Percentiles rank a stretch among this genome's conserved stretches.
phyloP scores from a whole-genome alignment of 495 filamentous ascomycete species.

The Aspergillus wentii region DNA sequence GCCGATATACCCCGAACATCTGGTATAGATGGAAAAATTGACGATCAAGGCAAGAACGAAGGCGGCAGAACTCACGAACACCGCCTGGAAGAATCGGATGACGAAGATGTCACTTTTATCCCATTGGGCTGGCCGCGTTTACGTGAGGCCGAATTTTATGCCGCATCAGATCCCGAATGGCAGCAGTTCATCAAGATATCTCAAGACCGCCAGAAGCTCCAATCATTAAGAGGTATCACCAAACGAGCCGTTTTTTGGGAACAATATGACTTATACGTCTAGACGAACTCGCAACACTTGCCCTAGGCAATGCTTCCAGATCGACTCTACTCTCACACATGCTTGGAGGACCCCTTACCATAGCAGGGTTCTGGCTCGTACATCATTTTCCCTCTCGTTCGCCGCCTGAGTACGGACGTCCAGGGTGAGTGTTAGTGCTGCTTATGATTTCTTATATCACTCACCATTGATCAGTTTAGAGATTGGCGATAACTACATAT shows the following conservation, averaged over 20 bases:
- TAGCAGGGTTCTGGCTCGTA: constrained; percentile 54
- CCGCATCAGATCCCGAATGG: constrained; percentile 66
- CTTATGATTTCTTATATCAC: not conserved
- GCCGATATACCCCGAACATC: constrained; percentile 8
- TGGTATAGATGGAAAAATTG: constrained; percentile 1
- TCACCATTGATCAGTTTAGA: constrained; percentile 40
- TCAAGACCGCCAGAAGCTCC: constrained; percentile 41
- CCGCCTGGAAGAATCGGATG: constrained; percentile 20
- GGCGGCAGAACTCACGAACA: constrained; percentile 11
- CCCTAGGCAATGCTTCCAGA: constrained; percentile 26
- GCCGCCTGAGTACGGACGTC: constrained; percentile 54
- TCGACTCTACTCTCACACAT: constrained; percentile 27
- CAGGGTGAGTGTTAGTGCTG: constrained; percentile 43
- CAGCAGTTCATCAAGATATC: constrained; percentile 56
- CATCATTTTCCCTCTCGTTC: constrained; percentile 54
- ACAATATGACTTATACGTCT: constrained; percentile 10
- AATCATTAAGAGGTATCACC: constrained; percentile 46
- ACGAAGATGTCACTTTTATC: constrained; percentile 52
- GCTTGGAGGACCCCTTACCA: constrained; percentile 45
- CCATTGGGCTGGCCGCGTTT: constrained; percentile 53
- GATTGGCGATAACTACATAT: constrained; percentile 46
- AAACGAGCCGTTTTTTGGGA: constrained; percentile 2
- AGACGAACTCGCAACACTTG: constrained; percentile 50
- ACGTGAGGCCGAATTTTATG: constrained; percentile 50
- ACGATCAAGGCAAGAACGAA: constrained; percentile 12